Conservation (phyloP, 306 rosid genomes). For the Quercus gilva region DNA sequence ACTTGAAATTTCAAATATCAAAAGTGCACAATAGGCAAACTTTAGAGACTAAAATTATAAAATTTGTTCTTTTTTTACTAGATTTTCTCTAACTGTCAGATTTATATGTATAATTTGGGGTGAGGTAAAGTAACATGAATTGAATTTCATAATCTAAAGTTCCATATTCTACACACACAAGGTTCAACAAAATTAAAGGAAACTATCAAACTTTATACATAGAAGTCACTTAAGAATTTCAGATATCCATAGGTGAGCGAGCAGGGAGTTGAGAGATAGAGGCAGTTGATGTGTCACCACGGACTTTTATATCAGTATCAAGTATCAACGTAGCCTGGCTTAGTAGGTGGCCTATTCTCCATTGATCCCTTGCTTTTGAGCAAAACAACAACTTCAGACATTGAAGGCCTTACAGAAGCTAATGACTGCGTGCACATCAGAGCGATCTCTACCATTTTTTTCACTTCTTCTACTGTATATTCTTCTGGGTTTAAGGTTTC, state of each 20-base stretch:
- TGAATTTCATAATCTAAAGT: too few relatives aligned
- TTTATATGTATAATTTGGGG: too few relatives aligned
- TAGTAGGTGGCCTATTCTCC: conserved; percentile 35
- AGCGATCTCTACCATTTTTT: conserved; percentile 49
- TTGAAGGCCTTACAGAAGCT: conserved; percentile 52
- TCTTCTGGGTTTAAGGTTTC: conserved; percentile 40
- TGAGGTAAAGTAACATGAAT: too few relatives aligned
- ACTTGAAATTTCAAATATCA: too few relatives aligned
- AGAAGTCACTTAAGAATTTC: background rate
- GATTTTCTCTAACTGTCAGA: too few relatives aligned
- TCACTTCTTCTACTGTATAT: conserved; percentile 47
- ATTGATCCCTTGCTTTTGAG: conserved; percentile 41
- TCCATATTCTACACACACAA: too few relatives aligned
- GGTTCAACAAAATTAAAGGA: background rate
- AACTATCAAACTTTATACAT: background rate
- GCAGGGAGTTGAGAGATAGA: conserved; percentile 40
- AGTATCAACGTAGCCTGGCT: conserved; percentile 58
- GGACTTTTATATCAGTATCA: conserved; percentile 32
- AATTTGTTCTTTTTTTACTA: too few relatives aligned
- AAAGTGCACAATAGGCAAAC: too few relatives aligned
- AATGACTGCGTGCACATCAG: conserved; percentile 62
- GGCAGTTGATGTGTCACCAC: conserved; percentile 38
- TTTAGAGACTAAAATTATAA: too few relatives aligned
- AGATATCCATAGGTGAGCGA: conserved; percentile 13
- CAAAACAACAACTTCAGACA: conserved; percentile 56